Evolutionary conservation across 2,329 filamentous ascomycete species (phyloP).

Genomic region (Penicillium sp.): DNA sequence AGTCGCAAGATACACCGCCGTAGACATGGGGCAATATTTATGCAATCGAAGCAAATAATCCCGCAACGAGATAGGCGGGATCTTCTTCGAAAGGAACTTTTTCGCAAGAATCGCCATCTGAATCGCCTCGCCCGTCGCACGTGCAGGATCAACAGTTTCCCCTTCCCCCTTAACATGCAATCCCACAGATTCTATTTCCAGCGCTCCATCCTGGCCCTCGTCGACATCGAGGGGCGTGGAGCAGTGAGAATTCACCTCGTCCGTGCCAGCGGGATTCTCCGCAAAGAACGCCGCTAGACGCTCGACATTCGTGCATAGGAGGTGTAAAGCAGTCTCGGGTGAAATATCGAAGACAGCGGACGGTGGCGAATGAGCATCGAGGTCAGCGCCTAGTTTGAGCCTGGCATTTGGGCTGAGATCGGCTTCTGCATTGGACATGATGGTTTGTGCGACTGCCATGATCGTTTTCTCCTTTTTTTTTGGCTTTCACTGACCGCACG

Average conservation of each 20-base stretch:
- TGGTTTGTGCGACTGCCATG: conserved; percentile 20
- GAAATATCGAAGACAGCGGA: conserved; percentile 64
- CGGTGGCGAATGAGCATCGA: conserved; percentile 3
- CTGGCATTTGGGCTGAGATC: conserved; percentile 6
- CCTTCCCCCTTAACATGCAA: conserved; percentile 38
- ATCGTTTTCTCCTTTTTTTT: background rate
- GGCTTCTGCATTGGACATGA: background rate
- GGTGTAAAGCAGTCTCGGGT: conserved; percentile 72
- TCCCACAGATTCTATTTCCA: conserved; percentile 29
- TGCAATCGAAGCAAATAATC: conserved; percentile 87
- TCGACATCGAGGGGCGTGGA: conserved; percentile 39
- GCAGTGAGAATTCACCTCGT: conserved; percentile 48
- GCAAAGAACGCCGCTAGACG: conserved; percentile 63
- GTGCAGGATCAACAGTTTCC: conserved; percentile 51
- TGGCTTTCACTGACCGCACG: conserved; percentile 25
- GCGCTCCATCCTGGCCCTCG: conserved; percentile 23
- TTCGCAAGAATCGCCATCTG: conserved; percentile 85
- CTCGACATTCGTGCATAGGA: conserved; percentile 73
- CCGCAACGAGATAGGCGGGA: conserved; percentile 78
- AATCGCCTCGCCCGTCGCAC: conserved; percentile 70
- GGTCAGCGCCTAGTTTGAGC: conserved; percentile 16
- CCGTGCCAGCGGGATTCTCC: conserved; percentile 2
- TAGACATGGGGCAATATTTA: conserved; percentile 88
- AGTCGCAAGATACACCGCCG: conserved; percentile 87
- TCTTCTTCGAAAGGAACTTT: conserved; percentile 88